Evolutionary conservation across 371 early-diverging fungal species (phyloP), one percentile per base, ranked within the genome.

Genomic region (Basidiobolus meristosporus): DNA sequence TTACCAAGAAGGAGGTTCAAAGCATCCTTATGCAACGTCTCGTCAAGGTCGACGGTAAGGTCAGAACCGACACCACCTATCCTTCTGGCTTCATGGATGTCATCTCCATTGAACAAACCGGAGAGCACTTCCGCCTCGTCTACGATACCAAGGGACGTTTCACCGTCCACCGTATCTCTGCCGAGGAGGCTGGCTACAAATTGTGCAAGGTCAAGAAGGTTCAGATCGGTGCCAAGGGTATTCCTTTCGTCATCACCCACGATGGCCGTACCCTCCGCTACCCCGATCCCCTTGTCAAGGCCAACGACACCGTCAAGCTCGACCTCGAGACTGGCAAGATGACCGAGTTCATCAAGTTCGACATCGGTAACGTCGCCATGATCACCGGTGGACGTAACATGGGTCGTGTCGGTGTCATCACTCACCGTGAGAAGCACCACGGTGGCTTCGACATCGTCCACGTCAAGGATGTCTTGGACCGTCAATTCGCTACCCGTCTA

Each of bases 1-100:
- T 92, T 41, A 98, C 88, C 75, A 77, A 78, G 48, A 90, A 91
- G 68, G 99, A 99, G 78, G 89, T 96, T 47, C 73, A 72, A 57
- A 65, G 77, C 57, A 98, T 99, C 67, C 70, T 98, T 42, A 90
- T 83, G 85, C 92, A 95, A 71, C 87, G 97, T 59, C 73, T 95
- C 52, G 81, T 99, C 67, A 91, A 91, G 80, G 93, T 99, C 43
- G 98, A 99, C 68, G 89, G 90, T 50, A 95, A 92, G 80, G 93
- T 95, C 57, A 84, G 98, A 61, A 96, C 93, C 44, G 98, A 98
- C 70, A 55, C 73, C 49, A 98, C 95, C 63, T 98, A 77, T 82
- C 98, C 98, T 47, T 84, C 98, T 60, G 99, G 99, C 45, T 90
- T 97, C 81, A 91, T 98, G 90, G 26, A 99, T 73, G 98, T 95